phyloP scores from a whole-genome alignment of 176 grass and related monocot species.

The Triticum turgidum region DNA sequence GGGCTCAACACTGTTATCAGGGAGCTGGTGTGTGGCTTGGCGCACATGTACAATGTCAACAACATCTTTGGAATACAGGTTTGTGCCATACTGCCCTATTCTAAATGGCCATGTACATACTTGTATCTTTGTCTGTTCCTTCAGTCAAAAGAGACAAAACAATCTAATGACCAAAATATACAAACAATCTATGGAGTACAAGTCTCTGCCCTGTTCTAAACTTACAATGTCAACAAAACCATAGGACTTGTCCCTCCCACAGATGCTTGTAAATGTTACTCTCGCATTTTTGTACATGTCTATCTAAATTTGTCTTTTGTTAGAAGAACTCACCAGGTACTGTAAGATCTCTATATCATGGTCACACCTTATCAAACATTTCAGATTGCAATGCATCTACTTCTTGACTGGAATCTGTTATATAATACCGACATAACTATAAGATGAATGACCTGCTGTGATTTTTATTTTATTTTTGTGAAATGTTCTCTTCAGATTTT shows the following conservation, averaged over 20 bases:
- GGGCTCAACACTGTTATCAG: constrained; percentile 98
- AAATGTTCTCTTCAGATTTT: neutral
- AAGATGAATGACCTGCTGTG: neutral
- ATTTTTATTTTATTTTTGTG: neutral
- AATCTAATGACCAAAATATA: neutral
- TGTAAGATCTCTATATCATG: constrained; percentile 4
- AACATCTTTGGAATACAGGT: constrained; percentile 91
- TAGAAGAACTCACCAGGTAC: neutral
- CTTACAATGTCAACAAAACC: neutral
- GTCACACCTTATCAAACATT: neutral
- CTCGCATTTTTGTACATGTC: neutral
- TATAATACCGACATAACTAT: neutral
- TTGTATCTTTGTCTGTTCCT: neutral
- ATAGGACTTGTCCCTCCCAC: neutral
- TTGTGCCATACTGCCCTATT: neutral
- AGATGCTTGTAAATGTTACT: neutral
- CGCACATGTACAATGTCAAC: constrained; percentile 91
- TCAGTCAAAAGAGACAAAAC: neutral
- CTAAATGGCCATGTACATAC: neutral
- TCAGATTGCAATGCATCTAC: neutral
- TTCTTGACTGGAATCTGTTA: neutral
- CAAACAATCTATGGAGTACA: constrained; percentile 64
- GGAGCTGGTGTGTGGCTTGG: constrained; percentile 88
- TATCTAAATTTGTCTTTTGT: neutral
- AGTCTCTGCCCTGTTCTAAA: constrained; percentile 43